phyloP scores from a whole-genome alignment of 2,329 filamentous ascomycete species.

The Acephala macrosclerotiorum region DNA sequence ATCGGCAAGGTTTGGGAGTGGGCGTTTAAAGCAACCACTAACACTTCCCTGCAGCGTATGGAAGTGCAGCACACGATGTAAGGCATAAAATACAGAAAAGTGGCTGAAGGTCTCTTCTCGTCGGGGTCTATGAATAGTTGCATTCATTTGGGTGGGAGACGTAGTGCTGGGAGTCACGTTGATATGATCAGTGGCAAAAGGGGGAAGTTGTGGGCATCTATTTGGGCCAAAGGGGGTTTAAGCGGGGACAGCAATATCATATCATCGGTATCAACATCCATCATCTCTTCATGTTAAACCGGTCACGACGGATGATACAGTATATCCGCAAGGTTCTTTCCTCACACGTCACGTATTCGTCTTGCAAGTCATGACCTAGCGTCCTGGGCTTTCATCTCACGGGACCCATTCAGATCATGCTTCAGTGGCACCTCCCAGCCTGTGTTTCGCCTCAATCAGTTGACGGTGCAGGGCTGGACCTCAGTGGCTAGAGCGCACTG shows the following conservation, averaged over 20 bases:
- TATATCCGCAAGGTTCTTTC: background rate
- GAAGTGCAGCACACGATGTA: background rate
- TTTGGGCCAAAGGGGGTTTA: slow-evolving; percentile 4
- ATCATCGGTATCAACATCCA: background rate
- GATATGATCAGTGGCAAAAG: background rate
- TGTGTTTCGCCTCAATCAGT: slow-evolving; percentile 3
- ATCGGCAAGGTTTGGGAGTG: slow-evolving; percentile 3
- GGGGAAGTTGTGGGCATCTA: slow-evolving; percentile 2
- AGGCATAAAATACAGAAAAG: background rate
- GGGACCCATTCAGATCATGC: background rate
- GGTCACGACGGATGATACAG: background rate
- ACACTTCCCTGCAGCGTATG: background rate
- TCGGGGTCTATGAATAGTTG: background rate
- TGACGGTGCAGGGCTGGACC: background rate
- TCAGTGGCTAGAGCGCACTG: background rate
- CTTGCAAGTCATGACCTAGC: too few relatives aligned
- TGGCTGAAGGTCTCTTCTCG: background rate
- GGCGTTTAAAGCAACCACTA: too few relatives aligned
- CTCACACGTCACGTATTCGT: background rate
- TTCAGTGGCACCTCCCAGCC: background rate
- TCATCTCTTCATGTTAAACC: background rate
- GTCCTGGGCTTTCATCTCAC: background rate
- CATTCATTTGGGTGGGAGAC: background rate
- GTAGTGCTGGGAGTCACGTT: background rate
- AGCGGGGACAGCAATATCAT: too few relatives aligned